phyloP scores from a whole-genome alignment of 805 yeast species.

The Metschnikowia cerradonensis region DNA sequence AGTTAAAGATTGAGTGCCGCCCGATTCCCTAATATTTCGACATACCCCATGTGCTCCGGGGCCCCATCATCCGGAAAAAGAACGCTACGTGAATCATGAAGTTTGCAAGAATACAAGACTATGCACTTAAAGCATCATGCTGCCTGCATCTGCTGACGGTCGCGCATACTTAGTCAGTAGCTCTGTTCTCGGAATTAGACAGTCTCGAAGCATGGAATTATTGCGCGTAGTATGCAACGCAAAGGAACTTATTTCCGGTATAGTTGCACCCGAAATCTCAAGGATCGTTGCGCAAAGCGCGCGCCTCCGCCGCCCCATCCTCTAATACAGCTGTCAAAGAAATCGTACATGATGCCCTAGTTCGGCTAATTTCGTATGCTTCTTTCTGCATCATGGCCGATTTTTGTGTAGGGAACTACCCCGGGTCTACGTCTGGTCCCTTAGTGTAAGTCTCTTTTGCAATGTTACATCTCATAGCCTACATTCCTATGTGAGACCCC shows the following conservation, averaged over 20 bases:
- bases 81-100: too few relatives aligned
- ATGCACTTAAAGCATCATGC: not conserved
- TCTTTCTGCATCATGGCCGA: not conserved
- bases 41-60: not conserved
- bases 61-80: too few relatives aligned
- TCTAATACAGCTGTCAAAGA: not conserved
- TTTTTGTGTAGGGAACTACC: not conserved
- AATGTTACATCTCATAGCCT: not conserved
- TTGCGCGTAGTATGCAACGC: not conserved
- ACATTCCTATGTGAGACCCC: not conserved
- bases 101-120: not conserved
- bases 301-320: not conserved
- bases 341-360: not conserved
- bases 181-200: constrained; percentile 1
- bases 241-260: not conserved
- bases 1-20: not conserved
- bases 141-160: not conserved
- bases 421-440: not conserved
- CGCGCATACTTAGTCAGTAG: not conserved
- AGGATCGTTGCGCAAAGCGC: not conserved
- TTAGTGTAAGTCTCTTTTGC: not conserved
- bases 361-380: not conserved
- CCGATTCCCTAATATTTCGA: not conserved
- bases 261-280: not conserved
- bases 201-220: not conserved